phyloP scores from a whole-genome alignment of 441 rosid genomes.

The Eutrema salsugineum region DNA sequence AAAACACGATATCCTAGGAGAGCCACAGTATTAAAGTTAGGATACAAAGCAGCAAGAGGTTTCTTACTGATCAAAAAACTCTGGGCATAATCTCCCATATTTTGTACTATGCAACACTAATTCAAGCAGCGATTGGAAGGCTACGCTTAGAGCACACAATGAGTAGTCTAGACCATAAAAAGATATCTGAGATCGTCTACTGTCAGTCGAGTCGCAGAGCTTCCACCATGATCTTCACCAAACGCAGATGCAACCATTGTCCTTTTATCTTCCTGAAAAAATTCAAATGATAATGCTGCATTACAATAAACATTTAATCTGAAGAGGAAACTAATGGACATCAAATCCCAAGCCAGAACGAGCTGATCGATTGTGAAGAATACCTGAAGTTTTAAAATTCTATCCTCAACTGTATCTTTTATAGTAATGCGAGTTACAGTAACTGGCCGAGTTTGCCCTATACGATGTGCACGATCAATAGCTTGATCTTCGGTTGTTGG shows the following conservation, averaged over 20 bases:
- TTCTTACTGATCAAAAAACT: constrained; percentile 22
- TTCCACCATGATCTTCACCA: constrained; percentile 85
- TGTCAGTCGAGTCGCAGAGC: constrained; percentile 62
- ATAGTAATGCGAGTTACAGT: constrained; percentile 86
- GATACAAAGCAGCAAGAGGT: constrained; percentile 32
- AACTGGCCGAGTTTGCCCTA: constrained; percentile 94
- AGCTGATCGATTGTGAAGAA: background rate
- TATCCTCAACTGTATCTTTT: constrained; percentile 82
- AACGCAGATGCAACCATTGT: constrained; percentile 92
- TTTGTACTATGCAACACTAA: constrained; percentile 12
- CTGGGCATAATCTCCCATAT: constrained; percentile 11
- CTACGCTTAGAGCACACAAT: background rate
- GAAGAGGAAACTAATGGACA: background rate
- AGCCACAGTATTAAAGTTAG: constrained; percentile 31
- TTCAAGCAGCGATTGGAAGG: background rate
- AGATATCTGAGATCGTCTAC: constrained; percentile 79
- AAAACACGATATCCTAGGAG: constrained; percentile 24
- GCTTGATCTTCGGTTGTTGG: constrained; percentile 99
- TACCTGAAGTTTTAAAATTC: constrained; percentile 84
- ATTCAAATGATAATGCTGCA: background rate
- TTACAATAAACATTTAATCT: background rate
- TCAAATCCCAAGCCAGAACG: background rate
- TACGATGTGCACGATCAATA: constrained; percentile 94
- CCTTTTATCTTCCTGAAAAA: constrained; percentile 81
- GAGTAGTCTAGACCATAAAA: constrained; percentile 40